Base-by-base conservation (phyloP, 495 filamentous ascomycete genomes). In the Neohortaea acidophila region DNA sequence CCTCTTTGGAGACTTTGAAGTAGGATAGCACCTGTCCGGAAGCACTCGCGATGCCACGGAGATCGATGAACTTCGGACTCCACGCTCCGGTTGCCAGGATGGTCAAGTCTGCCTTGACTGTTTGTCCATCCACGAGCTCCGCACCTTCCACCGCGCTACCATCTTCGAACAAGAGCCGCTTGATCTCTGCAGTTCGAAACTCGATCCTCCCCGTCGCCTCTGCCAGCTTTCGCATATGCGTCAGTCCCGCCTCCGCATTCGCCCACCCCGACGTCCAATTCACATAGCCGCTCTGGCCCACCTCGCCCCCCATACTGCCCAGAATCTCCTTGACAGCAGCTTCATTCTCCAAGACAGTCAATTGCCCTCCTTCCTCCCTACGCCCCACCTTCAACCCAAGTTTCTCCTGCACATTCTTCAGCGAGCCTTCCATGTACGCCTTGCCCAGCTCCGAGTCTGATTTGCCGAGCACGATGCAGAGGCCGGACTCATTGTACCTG, bases 11-110 rank as follows among this genome's bases (percentile, higher is more conserved):
- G 35, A 94, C 56, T 38, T 65, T 57, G 21, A 94, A 54, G 62
- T 94, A 94, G 1, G 67, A 76, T 19, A 94, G 54, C 0, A 76
- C 69, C 52, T 97, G 89, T 1, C 81, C 89, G 0, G 80, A 86
- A 1, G 84, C 77, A 26, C 75, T 64, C 2, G 72, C 75, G 15
- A 79, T 67, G 2, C 81, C 82, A n/a, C 73, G 61, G 1, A 94
- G 59, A 59, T 93, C 80, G 30, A 97, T 60, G 6, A 97, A 60
- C 0, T 66, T 61, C 0, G 70, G 65, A 4, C 81, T 80, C 85
- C 85, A 94, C 1, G 89, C 81, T 4, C 89, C 89, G 0, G 84
- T 73, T 0, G 89, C 84, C 5, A 93, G 64, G 38, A 94, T 60
- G 12, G 78, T 73, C 3, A 94, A 65, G 34, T 81, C 77, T 2